These are phyloP conservation scores for Backusella luteola DNA, from an alignment of 192 early-diverging fungal species.

Conservation along the genomic window DNA sequence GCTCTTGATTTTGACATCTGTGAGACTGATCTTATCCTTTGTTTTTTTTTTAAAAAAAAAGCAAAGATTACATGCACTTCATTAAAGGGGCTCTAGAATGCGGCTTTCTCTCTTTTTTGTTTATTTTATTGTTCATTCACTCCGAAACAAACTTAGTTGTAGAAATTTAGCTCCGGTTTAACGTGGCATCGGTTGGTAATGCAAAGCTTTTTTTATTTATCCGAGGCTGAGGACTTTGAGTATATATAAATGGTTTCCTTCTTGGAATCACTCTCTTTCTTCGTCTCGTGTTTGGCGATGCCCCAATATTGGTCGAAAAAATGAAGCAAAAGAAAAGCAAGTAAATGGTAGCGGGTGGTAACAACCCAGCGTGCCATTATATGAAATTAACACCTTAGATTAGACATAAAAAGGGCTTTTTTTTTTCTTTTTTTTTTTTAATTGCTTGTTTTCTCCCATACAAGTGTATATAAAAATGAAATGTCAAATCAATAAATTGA, in stretches of 20 bases:
- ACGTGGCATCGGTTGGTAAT: neutral
- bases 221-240: neutral
- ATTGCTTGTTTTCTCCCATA: neutral
- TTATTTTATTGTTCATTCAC: neutral
- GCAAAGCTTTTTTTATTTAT: neutral
- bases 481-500: neutral
- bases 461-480: neutral
- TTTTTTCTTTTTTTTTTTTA: no score
- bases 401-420: no score
- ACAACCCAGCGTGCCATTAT: no score
- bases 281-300: no score
- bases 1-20: neutral
- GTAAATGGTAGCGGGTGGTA: no score
- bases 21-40: neutral
- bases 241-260: neutral
- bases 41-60: neutral
- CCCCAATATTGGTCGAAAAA: no score
- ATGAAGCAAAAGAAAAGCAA: no score
- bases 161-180: neutral
- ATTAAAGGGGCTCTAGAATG: neutral
- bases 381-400: no score
- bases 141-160: neutral
- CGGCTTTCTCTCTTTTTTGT: neutral
- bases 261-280: no score
- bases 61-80: neutral